Percentiles rank a stretch among this genome's conserved stretches.
These are phyloP conservation scores for Cercophora sp. DNA, from an alignment of 495 filamentous ascomycete species.

Conservation along the genomic window DNA sequence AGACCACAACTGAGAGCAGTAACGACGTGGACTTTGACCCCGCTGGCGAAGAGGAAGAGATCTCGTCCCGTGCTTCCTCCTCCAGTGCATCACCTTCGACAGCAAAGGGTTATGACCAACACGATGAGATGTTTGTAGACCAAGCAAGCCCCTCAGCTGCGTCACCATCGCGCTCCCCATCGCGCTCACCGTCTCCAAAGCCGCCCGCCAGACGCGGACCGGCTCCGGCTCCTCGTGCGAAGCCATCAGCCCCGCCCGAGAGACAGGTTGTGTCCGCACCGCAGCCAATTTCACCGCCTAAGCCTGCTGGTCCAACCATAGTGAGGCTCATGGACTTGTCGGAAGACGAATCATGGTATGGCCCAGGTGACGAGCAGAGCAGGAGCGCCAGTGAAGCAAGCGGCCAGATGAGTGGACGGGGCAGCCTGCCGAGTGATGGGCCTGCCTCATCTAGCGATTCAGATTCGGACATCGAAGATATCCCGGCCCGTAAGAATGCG, in stretches of 20 bases:
- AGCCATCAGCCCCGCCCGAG: constrained; percentile 7
- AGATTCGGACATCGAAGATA: constrained; percentile 28
- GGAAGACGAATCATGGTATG: constrained; percentile 16
- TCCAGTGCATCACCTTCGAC: no score
- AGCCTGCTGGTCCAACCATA: constrained; percentile 24
- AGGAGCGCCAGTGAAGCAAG: constrained; percentile 1
- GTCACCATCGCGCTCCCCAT: constrained; percentile 8
- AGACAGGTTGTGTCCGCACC: no score
- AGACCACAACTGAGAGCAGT: neutral
- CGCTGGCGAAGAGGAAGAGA: neutral
- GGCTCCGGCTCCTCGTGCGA: neutral
- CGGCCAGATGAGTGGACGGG: no score
- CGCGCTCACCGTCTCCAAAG: neutral
- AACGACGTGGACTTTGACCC: constrained; percentile 1
- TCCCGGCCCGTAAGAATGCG: constrained; percentile 20
- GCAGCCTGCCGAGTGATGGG: no score
- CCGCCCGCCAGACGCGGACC: neutral
- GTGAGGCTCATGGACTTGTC: constrained; percentile 26
- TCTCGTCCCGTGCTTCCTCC: no score
- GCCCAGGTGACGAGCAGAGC: neutral
- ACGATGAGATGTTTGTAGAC: no score
- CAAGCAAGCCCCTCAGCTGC: neutral
- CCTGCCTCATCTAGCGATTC: constrained; percentile 15
- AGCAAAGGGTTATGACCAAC: no score
- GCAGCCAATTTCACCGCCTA: constrained; percentile 1